A percentile compares a stretch with the other conserved stretches of the same genome.
These are phyloP conservation scores for Pseudozyma tsukubaensis DNA, from an alignment of 1,284 basidiomycete genomes.

Conservation along the genomic window DNA sequence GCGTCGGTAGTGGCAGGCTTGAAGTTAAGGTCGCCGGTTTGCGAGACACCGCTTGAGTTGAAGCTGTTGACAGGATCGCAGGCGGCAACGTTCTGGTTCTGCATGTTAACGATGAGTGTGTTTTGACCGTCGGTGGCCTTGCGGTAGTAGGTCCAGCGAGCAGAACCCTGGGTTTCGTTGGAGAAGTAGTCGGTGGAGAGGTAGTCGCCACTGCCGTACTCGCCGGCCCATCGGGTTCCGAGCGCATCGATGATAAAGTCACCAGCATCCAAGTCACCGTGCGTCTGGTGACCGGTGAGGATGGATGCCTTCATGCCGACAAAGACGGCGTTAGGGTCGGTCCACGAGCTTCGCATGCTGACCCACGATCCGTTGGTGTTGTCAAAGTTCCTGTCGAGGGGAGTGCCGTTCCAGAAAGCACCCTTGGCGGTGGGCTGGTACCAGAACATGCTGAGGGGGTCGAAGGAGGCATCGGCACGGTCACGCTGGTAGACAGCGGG, in stretches of 20 bases:
- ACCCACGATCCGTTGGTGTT: constrained; percentile 79
- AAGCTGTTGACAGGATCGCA: constrained; percentile 76
- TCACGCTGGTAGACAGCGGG: constrained; percentile 93
- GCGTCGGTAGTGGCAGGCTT: constrained; percentile 78
- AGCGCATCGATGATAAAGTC: constrained; percentile 96
- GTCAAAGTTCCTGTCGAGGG: constrained; percentile 84
- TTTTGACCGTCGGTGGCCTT: constrained; percentile 98
- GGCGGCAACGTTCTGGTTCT: constrained; percentile 81
- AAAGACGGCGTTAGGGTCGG: constrained; percentile 83
- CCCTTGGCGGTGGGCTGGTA: constrained; percentile 85
- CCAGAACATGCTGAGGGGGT: constrained; percentile 98
- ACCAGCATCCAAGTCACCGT: constrained; percentile 91
- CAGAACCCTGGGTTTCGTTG: constrained; percentile 51
- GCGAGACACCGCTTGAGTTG: constrained; percentile 76
- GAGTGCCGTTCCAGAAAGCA: constrained; percentile 88
- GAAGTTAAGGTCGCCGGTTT: constrained; percentile 78
- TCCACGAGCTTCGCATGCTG: constrained; percentile 91
- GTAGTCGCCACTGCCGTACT: constrained; percentile 91
- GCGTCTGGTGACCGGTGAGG: constrained; percentile 80
- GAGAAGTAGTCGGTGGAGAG: constrained; percentile 70
- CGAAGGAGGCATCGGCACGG: constrained; percentile 79
- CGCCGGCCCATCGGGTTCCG: constrained; percentile 94
- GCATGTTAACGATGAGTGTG: constrained; percentile 81
- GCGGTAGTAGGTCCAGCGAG: constrained; percentile 75
- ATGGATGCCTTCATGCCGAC: constrained; percentile 88